Base-by-base conservation (phyloP, 805 yeast species). In the Lipomyces sp. region DNA sequence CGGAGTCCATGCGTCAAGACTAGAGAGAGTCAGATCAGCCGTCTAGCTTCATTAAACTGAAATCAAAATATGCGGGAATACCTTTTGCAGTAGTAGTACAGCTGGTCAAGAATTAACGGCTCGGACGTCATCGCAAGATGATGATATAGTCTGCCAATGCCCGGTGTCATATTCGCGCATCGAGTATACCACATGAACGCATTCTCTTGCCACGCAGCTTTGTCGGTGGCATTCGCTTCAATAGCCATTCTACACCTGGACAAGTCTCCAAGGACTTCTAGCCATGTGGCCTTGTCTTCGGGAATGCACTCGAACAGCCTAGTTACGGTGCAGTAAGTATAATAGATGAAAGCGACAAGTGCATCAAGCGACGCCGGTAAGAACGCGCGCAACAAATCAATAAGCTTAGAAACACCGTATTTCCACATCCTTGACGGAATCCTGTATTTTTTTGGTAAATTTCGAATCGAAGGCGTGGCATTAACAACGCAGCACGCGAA, bases 231-330 rank as follows among this genome's bases (percentile, higher is more conserved):
- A 18, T 48, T 39, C 11, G 28, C 19, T 36, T 47, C 55, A 16
- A 54, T 24, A 3, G 48, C 47, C 57, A 45, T 42, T 8, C 50
- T 21, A 33, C 47, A 53, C 10, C 43, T 24, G 24, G 55, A 42
- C 28, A 55, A 45, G 24, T 55, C 59, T 13, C 59, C 59, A 11
- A 55, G 43, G 18, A 28, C 45, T 21, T 55, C 59, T 16, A 46
- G 22, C 58, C 59, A 54, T 6, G 47, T 54, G 13, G 19, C 43
- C 21, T 23, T 32, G n/a, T 37, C 39, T 4, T 13, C 21, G 10
- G 47, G 47, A 34, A 35, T 29, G 40, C 47, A 48, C 31, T 55
- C 59, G 7, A 14, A 34, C 21, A 49, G 40, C n/a, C 58, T 47
- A 4, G 48, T 28, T 37, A 53, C 21, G n/a, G 49, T 19, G n/a